Evolutionary conservation across 441 rosid genomes (phyloP).

Genomic region (Melianthus villosus): DNA sequence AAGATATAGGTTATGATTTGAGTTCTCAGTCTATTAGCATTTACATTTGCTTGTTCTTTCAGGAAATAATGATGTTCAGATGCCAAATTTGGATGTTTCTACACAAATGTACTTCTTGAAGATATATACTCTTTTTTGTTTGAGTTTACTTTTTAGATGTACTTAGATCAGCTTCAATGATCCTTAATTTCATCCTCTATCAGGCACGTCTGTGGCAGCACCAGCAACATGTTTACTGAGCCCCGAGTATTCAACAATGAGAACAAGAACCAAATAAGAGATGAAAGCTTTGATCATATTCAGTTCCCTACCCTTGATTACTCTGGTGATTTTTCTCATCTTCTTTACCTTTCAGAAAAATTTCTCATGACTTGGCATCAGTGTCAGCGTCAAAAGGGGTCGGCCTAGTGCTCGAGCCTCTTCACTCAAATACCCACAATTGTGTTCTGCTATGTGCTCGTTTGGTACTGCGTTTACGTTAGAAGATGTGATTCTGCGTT

Average conservation of each 20-base stretch:
- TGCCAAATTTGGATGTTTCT: conserved; percentile 16
- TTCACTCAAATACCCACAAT: no score
- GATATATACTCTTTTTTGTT: conserved; percentile 1
- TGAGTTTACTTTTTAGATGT: not conserved
- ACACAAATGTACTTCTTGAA: conserved; percentile 22
- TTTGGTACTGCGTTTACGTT: no score
- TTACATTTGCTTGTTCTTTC: not conserved
- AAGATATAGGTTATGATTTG: not conserved
- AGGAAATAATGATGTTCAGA: conserved; percentile 28
- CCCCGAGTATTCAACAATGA: conserved; percentile 10
- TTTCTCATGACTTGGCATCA: not conserved
- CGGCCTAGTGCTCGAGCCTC: no score
- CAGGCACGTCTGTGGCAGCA: no score
- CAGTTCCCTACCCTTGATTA: conserved; percentile 12
- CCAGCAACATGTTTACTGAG: conserved; percentile 2
- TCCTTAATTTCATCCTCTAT: not conserved
- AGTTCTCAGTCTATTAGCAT: not conserved
- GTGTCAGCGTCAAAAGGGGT: not conserved
- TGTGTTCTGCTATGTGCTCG: no score
- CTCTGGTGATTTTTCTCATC: no score
- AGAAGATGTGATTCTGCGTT: no score
- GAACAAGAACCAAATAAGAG: conserved; percentile 15
- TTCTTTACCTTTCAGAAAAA: not conserved
- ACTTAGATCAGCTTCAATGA: not conserved
- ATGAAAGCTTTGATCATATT: conserved; percentile 9